phyloP scores from a whole-genome alignment of 2,329 filamentous ascomycete genomes.

The Fusarium pseudograminearum region DNA sequence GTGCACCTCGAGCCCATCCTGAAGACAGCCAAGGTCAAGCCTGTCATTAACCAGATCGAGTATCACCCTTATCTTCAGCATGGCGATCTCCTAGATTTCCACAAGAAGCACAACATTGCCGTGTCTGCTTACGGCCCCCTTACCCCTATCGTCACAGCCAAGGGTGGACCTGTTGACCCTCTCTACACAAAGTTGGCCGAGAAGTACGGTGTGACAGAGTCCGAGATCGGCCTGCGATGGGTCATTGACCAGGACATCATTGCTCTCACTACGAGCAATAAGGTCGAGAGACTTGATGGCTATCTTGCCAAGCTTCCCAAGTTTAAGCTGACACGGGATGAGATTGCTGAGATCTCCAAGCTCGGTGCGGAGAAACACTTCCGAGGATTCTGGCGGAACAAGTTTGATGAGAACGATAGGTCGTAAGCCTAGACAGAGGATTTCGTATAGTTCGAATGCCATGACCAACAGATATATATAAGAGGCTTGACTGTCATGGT shows the following conservation, averaged over 20 bases:
- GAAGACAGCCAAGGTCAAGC: conserved; percentile 69
- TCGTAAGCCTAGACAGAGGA: conserved; percentile 38
- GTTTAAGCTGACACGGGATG: conserved; percentile 70
- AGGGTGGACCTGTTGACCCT: conserved; percentile 65
- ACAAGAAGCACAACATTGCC: conserved; percentile 68
- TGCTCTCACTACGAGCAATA: conserved; percentile 70
- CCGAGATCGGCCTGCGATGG: conserved; percentile 71
- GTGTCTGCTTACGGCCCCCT: conserved; percentile 68
- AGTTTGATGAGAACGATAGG: conserved; percentile 65
- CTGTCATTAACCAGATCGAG: conserved; percentile 85
- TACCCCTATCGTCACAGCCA: conserved; percentile 60
- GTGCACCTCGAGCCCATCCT: conserved; percentile 68
- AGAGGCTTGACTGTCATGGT: not conserved
- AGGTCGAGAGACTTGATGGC: conserved; percentile 67
- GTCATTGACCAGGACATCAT: conserved; percentile 70
- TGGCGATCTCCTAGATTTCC: conserved; percentile 68
- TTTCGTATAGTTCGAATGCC: not conserved
- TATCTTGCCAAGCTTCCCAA: conserved; percentile 63
- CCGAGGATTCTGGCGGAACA: conserved; percentile 68
- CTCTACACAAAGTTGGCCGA: conserved; percentile 63
- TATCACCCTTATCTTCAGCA: conserved; percentile 82
- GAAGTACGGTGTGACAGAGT: conserved; percentile 69
- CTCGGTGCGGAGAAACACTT: conserved; percentile 71
- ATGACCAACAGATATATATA: not conserved
- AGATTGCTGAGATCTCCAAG: conserved; percentile 67